phyloP scores from a whole-genome alignment of 768 basidiomycete genomes.

The Hericium coralloides region DNA sequence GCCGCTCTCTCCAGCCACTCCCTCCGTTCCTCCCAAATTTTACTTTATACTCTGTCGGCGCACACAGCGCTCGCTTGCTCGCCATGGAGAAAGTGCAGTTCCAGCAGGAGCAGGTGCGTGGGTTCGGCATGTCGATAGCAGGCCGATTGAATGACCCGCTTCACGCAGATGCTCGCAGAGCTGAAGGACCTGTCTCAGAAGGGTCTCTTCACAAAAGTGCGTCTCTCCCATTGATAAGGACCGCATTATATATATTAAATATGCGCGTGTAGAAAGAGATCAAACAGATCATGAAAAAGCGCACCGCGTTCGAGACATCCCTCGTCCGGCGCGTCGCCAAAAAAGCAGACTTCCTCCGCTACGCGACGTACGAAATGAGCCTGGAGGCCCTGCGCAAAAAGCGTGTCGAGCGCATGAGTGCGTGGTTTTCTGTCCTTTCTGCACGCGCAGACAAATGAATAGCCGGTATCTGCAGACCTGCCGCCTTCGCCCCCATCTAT shows the following conservation, averaged over 20 bases:
- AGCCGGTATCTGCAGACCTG: background rate
- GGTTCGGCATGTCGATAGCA: background rate
- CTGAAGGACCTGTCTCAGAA: constrained; percentile 87
- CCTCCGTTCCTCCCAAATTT: background rate
- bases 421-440: constrained; percentile 16
- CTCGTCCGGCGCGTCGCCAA: constrained; percentile 78
- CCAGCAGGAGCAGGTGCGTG: constrained; percentile 76
- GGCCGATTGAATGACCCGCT: background rate
- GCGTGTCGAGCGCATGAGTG: constrained; percentile 64
- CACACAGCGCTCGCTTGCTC: background rate
- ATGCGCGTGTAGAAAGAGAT: constrained; percentile 52
- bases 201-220: constrained; percentile 71
- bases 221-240: constrained; percentile 14
- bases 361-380: constrained; percentile 87
- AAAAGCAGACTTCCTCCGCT: constrained; percentile 84
- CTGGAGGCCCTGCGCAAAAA: constrained; percentile 76
- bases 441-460: constrained; percentile 3
- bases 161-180: constrained; percentile 78
- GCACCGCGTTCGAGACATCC: constrained; percentile 76
- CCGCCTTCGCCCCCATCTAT: constrained; percentile 41
- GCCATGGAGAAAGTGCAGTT: constrained; percentile 90
- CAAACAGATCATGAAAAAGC: constrained; percentile 75
- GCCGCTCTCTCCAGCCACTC: background rate
- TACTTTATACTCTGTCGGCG: no score
- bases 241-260: background rate